Evolutionary conservation across 257 asterid genomes (phyloP).

Genomic region (Avicennia marina): DNA sequence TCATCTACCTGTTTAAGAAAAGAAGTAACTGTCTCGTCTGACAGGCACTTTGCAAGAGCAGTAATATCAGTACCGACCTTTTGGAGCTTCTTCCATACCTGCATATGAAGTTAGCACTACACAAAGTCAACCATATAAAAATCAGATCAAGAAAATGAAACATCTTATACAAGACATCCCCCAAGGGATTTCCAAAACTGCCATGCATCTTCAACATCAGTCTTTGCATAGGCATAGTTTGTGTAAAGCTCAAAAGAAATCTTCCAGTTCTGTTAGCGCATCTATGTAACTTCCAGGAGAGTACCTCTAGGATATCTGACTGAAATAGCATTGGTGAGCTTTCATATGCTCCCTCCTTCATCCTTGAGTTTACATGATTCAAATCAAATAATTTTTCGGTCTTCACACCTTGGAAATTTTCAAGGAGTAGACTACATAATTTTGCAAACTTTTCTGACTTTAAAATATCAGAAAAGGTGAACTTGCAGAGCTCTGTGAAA

Average conservation of each 20-base stretch:
- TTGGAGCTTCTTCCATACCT: slow-evolving; percentile 70
- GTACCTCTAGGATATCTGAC: slow-evolving; percentile 78
- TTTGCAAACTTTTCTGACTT: slow-evolving; percentile 58
- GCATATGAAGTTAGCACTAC: not conserved
- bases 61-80: slow-evolving; percentile 54
- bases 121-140: not conserved
- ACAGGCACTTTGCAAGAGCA: slow-evolving; percentile 57
- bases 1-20: slow-evolving; percentile 60
- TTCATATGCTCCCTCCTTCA: slow-evolving; percentile 74
- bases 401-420: slow-evolving; percentile 55
- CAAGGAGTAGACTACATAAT: slow-evolving; percentile 49
- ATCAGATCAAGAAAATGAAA: not conserved
- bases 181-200: too few relatives aligned
- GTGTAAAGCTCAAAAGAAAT: too few relatives aligned
- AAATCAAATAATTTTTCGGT: slow-evolving; percentile 53
- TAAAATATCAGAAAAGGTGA: slow-evolving; percentile 43
- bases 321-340: slow-evolving; percentile 57
- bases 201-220: too few relatives aligned
- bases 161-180: not conserved
- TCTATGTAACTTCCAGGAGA: too few relatives aligned
- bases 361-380: slow-evolving; percentile 54
- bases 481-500: slow-evolving; percentile 43
- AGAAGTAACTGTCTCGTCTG: slow-evolving; percentile 49
- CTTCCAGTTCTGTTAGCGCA: too few relatives aligned
- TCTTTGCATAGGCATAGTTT: too few relatives aligned